phyloP scores from a whole-genome alignment of 2,329 filamentous ascomycete genomes.

The Phialophora chinensis region DNA sequence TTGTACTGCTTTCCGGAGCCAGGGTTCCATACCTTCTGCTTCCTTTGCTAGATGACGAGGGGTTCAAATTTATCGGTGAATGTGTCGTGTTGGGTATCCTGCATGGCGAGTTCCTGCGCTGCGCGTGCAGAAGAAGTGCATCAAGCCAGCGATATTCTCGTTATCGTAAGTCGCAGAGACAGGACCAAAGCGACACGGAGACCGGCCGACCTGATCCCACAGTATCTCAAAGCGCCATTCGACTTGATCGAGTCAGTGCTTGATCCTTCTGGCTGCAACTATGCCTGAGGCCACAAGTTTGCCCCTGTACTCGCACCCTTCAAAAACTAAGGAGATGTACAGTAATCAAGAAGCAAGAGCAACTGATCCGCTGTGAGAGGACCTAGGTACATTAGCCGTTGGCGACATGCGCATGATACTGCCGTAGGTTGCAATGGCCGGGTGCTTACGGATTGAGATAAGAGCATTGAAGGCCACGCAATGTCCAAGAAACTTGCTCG shows the following conservation, averaged over 20 bases:
- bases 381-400: neutral
- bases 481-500: slow-evolving; percentile 11
- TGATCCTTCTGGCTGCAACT: neutral
- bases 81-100: neutral
- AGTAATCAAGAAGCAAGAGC: neutral
- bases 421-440: neutral
- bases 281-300: slow-evolving; percentile 5
- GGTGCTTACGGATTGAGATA: slow-evolving; percentile 5
- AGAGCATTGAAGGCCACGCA: slow-evolving; percentile 1
- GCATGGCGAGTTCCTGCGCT: neutral
- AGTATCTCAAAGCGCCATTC: neutral
- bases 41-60: neutral
- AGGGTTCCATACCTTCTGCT: neutral
- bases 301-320: neutral
- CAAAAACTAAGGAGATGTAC: neutral
- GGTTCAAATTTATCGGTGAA: neutral
- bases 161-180: neutral
- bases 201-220: neutral
- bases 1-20: neutral
- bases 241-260: neutral
- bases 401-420: neutral
- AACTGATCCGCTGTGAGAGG: neutral
- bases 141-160: neutral
- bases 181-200: neutral
- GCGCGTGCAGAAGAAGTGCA: neutral